Percentiles rank a stretch among this genome's conserved stretches.
Conservation (phyloP, 2,329 filamentous ascomycete species). For the Chaetomium sp. region DNA sequence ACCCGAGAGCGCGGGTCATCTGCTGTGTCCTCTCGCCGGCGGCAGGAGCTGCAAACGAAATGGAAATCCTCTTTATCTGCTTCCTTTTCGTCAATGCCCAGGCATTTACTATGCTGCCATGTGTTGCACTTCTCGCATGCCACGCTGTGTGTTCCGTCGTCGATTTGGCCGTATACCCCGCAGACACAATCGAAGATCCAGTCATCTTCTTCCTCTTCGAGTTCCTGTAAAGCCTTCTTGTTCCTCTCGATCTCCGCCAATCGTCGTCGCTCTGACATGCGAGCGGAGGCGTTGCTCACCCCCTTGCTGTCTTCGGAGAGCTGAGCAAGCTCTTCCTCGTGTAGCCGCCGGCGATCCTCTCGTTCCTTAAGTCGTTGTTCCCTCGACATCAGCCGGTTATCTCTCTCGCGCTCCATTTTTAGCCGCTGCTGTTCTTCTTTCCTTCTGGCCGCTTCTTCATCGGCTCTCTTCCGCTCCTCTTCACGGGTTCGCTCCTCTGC, state of each 20-base stretch:
- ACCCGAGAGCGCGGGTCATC: slow-evolving; percentile 58
- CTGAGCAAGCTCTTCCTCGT: slow-evolving; percentile 80
- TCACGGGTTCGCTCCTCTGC: slow-evolving; percentile 71
- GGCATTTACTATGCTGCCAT: slow-evolving; percentile 95
- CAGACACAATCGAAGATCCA: slow-evolving; percentile 97
- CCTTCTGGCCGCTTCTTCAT: slow-evolving; percentile 65
- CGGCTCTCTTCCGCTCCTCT: slow-evolving; percentile 65
- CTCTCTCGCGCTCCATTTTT: slow-evolving; percentile 70
- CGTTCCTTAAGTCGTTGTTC: slow-evolving; percentile 86
- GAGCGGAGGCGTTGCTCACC: slow-evolving; percentile 55
- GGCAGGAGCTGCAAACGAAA: slow-evolving; percentile 81
- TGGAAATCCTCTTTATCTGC: slow-evolving; percentile 85
- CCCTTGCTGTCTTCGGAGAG: slow-evolving; percentile 75
- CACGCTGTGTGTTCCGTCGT: slow-evolving; percentile 91
- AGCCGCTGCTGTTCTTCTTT: slow-evolving; percentile 65
- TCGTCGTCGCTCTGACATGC: slow-evolving; percentile 77
- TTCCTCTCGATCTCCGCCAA: slow-evolving; percentile 80
- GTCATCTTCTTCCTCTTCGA: slow-evolving; percentile 71
- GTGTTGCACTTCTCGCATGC: slow-evolving; percentile 92
- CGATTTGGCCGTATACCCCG: slow-evolving; percentile 86
- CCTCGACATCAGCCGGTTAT: slow-evolving; percentile 77
- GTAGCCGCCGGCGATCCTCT: slow-evolving; percentile 76
- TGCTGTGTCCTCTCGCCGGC: slow-evolving; percentile 64
- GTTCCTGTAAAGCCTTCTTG: slow-evolving; percentile 72
- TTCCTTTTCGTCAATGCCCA: slow-evolving; percentile 75